A percentile compares a stretch with the other conserved stretches of the same genome.
Conservation (phyloP, 2,329 filamentous ascomycete species). For the Fusarium ramigenum region DNA sequence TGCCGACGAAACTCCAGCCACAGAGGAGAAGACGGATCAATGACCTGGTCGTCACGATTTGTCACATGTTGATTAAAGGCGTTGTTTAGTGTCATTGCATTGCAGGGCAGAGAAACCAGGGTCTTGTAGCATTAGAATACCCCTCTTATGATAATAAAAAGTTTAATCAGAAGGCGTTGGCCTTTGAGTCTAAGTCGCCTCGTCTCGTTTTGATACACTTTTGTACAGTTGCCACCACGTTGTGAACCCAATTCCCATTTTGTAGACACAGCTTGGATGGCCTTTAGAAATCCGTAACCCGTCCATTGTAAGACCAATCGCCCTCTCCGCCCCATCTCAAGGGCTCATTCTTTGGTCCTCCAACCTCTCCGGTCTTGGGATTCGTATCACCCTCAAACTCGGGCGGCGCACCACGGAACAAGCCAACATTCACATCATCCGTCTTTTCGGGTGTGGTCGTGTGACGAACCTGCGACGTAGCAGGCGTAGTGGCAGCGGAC, state of each 20-base stretch:
- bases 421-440: slow-evolving; percentile 64
- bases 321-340: slow-evolving; percentile 81
- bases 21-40: slow-evolving; percentile 28
- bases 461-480: slow-evolving; percentile 32
- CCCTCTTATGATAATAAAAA: slow-evolving; percentile 37
- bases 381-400: slow-evolving; percentile 95
- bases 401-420: slow-evolving; percentile 80
- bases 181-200: slow-evolving; percentile 16
- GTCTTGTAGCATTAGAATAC: slow-evolving; percentile 44
- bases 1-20: slow-evolving; percentile 13
- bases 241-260: background rate
- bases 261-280: too few species aligned
- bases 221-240: slow-evolving; percentile 3
- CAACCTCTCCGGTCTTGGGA: slow-evolving; percentile 93
- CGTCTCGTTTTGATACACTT: slow-evolving; percentile 33
- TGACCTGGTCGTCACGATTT: slow-evolving; percentile 22
- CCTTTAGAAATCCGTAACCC: slow-evolving; percentile 85
- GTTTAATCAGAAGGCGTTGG: slow-evolving; percentile 25
- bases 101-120: slow-evolving; percentile 20
- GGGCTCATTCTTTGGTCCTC: slow-evolving; percentile 97
- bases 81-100: slow-evolving; percentile 40
- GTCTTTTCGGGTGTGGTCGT: slow-evolving; percentile 31
- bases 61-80: slow-evolving; percentile 30
- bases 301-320: slow-evolving; percentile 93
- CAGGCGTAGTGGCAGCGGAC: slow-evolving; percentile 37